Evolutionary conservation across 192 early-diverging fungal species (phyloP), one percentile per base, ranked within the genome.

Genomic region (Coemansia sp.): DNA sequence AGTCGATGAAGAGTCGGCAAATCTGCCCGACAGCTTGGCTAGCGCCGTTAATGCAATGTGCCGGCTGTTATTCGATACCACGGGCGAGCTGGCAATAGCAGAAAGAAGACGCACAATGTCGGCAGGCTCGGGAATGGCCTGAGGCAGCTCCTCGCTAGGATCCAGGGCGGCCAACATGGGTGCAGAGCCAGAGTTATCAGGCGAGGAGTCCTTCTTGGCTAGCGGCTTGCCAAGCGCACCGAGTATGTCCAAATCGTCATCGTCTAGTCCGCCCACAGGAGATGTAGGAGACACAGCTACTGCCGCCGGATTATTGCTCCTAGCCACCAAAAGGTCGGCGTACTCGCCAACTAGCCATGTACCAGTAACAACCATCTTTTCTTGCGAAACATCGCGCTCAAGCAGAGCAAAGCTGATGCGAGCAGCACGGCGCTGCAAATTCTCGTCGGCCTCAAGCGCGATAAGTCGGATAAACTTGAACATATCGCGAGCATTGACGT

Each of bases 311-410:
- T 27, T 57, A 2, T 60, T 60, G 13, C 57, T 60, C 33, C 57
- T 60, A 3, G 57, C 57, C 2, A 95, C 89, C 24, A 99, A 87
- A 11, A 95, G 76, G 74, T 99, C 97, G 36, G 95, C 98, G 78
- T 92, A 98, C 80, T 99, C 98, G 53, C 98, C 98, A 77, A 98
- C 90, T 60, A 92, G 88, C 98, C 98, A 99, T 6, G 93, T 87
- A 43, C 90, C 92, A 29, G 93, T 93, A 71, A 96, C 86, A 22
- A 96, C 90, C 63, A 98, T 88, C 10, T 92, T 93, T 73, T 97
- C 95, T 84, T 97, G 90, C 52, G 86, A 74, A 22, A 80, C 62
- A 36, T 88, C 87, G 94, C 63, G 87, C 85, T 79, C 91, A 55
- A 98, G 88, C 58, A 95, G 88, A 27, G 89, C 84, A 80, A 94